Conservation (phyloP, 305 asterid genomes). For the Andrographis paniculata region DNA sequence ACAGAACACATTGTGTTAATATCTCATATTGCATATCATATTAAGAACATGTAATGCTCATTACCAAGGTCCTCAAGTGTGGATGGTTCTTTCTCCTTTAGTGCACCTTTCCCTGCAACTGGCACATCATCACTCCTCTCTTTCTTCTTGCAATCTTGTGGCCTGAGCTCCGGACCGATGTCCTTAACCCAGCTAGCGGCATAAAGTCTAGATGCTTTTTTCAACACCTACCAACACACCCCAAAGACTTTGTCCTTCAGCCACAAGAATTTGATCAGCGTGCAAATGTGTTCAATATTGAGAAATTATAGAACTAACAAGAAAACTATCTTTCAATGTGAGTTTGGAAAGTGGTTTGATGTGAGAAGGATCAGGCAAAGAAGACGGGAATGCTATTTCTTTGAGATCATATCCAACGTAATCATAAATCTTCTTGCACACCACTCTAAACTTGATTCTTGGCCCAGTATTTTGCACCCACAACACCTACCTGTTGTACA, state of each 20-base stretch:
- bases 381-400: constrained; percentile 88
- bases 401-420: constrained; percentile 80
- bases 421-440: constrained; percentile 48
- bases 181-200: constrained; percentile 91
- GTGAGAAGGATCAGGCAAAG: constrained; percentile 91
- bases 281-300: not conserved
- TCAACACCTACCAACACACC: constrained; percentile 41
- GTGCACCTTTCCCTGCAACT: constrained; percentile 18
- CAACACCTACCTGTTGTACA: too few species aligned
- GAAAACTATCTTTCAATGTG: constrained; percentile 63
- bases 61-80: constrained; percentile 73
- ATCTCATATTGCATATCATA: not conserved
- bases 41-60: not conserved
- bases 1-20: not conserved
- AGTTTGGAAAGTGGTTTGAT: constrained; percentile 45
- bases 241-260: not conserved
- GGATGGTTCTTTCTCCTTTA: constrained; percentile 34
- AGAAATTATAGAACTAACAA: constrained; percentile 29
- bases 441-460: constrained; percentile 69
- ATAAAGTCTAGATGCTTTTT: constrained; percentile 79
- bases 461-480: too few species aligned
- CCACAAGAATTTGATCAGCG: not conserved
- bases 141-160: constrained; percentile 51
- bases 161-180: constrained; percentile 91
- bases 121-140: constrained; percentile 19